phyloP scores from a whole-genome alignment of 1,284 basidiomycete species.

The Earliella scabrosa region DNA sequence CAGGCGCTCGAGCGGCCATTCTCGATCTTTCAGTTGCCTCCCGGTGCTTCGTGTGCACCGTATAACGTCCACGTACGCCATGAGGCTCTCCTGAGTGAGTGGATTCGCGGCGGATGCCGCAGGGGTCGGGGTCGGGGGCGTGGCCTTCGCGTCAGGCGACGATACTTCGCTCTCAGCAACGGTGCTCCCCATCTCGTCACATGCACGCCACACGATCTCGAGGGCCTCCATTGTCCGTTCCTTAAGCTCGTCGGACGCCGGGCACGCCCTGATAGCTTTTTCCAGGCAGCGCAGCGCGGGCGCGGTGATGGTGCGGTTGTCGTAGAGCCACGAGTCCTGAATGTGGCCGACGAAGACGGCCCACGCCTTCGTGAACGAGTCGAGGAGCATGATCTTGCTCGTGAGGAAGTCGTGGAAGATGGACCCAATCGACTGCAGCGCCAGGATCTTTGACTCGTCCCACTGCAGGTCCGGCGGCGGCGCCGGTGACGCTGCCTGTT shows the following conservation, averaged over 20 bases:
- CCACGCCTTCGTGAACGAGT: constrained; percentile 75
- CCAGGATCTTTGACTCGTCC: constrained; percentile 90
- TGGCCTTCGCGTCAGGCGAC: constrained; percentile 8
- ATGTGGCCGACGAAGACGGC: constrained; percentile 73
- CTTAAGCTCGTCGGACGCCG: constrained; percentile 43
- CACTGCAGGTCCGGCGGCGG: constrained; percentile 50
- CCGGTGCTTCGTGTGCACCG: constrained; percentile 59
- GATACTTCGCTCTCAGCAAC: constrained; percentile 22
- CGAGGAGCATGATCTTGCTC: constrained; percentile 73
- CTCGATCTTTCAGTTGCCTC: constrained; percentile 50
- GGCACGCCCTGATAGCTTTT: constrained; percentile 67
- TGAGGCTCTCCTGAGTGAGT: constrained; percentile 88
- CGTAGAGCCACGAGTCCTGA: constrained; percentile 69
- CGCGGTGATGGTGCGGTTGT: constrained; percentile 73
- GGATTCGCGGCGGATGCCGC: constrained; percentile 38
- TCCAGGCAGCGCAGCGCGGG: constrained; percentile 85
- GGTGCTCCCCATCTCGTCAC: constrained; percentile 67
- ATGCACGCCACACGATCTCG: constrained; percentile 72
- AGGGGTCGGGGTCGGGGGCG: constrained; percentile 5
- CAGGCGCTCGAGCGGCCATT: constrained; percentile 69
- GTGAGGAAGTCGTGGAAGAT: constrained; percentile 84
- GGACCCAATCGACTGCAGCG: constrained; percentile 82
- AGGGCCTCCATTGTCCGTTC: constrained; percentile 53
- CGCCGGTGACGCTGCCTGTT: constrained; percentile 19
- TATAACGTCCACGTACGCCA: constrained; percentile 79